Percentiles rank a stretch among this genome's conserved stretches.
Conservation (phyloP, 495 filamentous ascomycete genomes). For the Aspergillus sclerotioniger region DNA sequence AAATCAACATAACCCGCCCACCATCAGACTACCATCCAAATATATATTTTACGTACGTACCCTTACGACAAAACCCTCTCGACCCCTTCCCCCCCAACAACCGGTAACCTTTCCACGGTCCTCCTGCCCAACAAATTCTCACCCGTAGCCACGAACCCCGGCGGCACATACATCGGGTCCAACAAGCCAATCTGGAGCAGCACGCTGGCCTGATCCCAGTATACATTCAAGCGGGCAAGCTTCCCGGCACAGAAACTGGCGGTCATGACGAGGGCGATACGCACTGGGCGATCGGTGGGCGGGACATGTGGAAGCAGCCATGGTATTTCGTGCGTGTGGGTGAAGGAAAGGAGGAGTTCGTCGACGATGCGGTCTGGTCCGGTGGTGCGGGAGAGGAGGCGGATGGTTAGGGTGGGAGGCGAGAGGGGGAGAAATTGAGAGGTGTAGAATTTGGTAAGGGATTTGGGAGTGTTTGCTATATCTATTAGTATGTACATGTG, state of each 20-base stretch:
- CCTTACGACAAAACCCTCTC: conserved; percentile 11
- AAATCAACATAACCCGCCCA: neutral
- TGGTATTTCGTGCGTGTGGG: conserved; percentile 66
- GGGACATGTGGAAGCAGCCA: conserved; percentile 78
- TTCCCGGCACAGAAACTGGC: conserved; percentile 71
- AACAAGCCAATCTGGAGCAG: conserved; percentile 73
- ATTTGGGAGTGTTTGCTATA: conserved; percentile 23
- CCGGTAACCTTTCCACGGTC: conserved; percentile 25
- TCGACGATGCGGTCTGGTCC: conserved; percentile 58
- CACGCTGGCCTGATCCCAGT: conserved; percentile 84
- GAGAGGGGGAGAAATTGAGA: conserved; percentile 69
- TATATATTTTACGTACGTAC: no score
- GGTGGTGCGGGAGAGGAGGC: conserved; percentile 68
- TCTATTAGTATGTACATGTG: neutral
- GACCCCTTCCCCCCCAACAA: conserved; percentile 21
- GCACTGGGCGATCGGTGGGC: conserved; percentile 63
- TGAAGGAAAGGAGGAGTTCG: conserved; percentile 58
- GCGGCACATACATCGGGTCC: conserved; percentile 54
- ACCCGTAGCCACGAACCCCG: conserved; percentile 34
- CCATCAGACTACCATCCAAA: no score
- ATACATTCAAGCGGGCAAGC: conserved; percentile 73
- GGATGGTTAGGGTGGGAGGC: conserved; percentile 60
- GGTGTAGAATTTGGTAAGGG: conserved; percentile 63
- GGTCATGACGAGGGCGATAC: conserved; percentile 67
- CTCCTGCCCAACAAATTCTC: conserved; percentile 22